These are phyloP conservation scores for Pleurozium schreberi DNA, from an alignment of 225 moss, liverwort and hornwort species.

Conservation along the genomic window DNA sequence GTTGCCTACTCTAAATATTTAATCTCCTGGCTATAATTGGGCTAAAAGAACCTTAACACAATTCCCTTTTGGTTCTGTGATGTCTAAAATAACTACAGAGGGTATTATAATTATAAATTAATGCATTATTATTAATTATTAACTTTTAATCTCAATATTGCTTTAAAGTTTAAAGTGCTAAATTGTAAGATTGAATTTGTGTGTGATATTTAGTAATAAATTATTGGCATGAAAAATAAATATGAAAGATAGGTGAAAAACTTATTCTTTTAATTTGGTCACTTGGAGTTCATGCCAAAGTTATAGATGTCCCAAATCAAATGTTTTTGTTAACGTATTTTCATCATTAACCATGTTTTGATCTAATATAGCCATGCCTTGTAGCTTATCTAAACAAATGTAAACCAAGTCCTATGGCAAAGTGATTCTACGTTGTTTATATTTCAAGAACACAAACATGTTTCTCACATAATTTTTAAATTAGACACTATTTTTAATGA, in stretches of 20 bases:
- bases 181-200: background rate
- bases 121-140: background rate
- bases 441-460: background rate
- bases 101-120: too few species aligned
- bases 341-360: too few species aligned
- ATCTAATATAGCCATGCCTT: too few species aligned
- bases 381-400: too few species aligned
- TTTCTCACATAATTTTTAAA: background rate
- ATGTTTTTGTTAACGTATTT: background rate
- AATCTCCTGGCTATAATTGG: rapidly evolving
- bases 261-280: background rate
- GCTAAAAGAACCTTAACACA: background rate
- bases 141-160: background rate
- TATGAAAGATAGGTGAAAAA: background rate
- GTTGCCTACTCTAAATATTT: background rate
- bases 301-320: background rate
- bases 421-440: background rate
- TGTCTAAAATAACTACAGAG: background rate
- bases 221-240: background rate
- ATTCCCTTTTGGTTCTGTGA: background rate
- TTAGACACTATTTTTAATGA: background rate
- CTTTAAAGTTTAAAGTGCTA: background rate
- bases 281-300: background rate
- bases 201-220: background rate
- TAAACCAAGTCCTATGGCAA: background rate